These are phyloP conservation scores for Tricholomella constricta DNA, from an alignment of 768 basidiomycete species.

Conservation along the genomic window DNA sequence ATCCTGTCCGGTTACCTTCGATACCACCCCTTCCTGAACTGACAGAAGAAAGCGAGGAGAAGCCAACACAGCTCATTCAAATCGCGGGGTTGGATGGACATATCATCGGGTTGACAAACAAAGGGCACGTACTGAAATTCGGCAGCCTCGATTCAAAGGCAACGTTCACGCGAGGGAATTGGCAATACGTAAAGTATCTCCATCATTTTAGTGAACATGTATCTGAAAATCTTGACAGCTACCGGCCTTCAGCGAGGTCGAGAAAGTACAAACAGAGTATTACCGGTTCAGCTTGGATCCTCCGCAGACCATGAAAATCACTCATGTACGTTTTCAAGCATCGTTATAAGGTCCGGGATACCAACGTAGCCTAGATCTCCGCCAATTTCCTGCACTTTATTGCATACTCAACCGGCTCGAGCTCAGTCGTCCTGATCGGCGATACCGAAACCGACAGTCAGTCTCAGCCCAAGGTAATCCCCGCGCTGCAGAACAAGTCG, in stretches of 20 bases:
- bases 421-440: constrained; percentile 78
- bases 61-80: constrained; percentile 59
- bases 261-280: constrained; percentile 41
- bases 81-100: constrained; percentile 78
- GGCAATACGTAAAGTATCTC: constrained; percentile 68
- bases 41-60: constrained; percentile 26
- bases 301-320: constrained; percentile 60
- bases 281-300: constrained; percentile 20
- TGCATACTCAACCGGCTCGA: constrained; percentile 72
- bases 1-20: constrained; percentile 60
- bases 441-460: constrained; percentile 44
- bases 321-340: constrained; percentile 61
- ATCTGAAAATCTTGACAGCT: constrained; percentile 45
- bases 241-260: constrained; percentile 69
- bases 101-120: constrained; percentile 78
- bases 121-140: constrained; percentile 76
- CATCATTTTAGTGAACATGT: background rate
- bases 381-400: constrained; percentile 84
- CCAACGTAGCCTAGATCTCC: constrained; percentile 60
- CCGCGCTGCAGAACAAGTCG: constrained; percentile 70
- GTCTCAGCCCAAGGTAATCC: constrained; percentile 60
- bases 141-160: constrained; percentile 45
- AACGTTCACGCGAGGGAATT: constrained; percentile 39
- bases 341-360: background rate
- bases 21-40: constrained; percentile 64